Base-by-base conservation (phyloP, 768 basidiomycete species). In the Ramaria sp. region DNA sequence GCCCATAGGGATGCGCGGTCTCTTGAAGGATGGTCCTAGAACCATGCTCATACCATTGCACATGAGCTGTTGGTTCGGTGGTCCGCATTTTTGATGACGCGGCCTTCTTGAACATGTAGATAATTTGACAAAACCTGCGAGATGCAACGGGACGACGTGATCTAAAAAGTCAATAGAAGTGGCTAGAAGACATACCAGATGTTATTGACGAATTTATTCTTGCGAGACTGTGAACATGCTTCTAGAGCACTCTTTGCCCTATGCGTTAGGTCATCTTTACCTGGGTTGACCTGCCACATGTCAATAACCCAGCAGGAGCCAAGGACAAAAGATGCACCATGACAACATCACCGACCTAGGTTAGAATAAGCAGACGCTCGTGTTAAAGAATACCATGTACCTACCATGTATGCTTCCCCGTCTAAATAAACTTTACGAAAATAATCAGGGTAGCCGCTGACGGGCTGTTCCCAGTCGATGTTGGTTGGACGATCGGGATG, bases 21-120 rank as follows among this genome's bases (percentile, higher is more conserved):
- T 89, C 81, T 61, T 86, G 82, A 1, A 88, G 70, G 10, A 84
- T 61, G 0, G 84, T 87, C 61, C 83, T 80, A 19, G 75, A 79
- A 10, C 81, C 81, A 69, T 86, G 87, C 7, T 72, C 69, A 57
- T 80, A 74, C 87, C 87, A 89, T 56, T 84, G 83, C 0, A 77
- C 84, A 66, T 89, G 87, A 54, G 38, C 15, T 85, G 82, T 69
- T 72, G 75, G 63, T 81, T 82, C 53, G 68, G 7, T 27, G 19
- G 37, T 7, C 13, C 20, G 31, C 11, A 6, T 49, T 19, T 19
- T 12, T 2, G 51, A 52, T 34, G 47, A 49, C 13, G 11, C 15
- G 10, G 64, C 54, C 22, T 71, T 66, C 53, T 83, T 77, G 59
- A 77, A 84, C 57, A 89, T 78, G 61, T 82, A 85, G 3, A 72